A percentile compares a stretch with the other conserved stretches of the same genome.
These are phyloP conservation scores for Bisporella sp. DNA, from an alignment of 2,329 filamentous ascomycete genomes.

Conservation along the genomic window DNA sequence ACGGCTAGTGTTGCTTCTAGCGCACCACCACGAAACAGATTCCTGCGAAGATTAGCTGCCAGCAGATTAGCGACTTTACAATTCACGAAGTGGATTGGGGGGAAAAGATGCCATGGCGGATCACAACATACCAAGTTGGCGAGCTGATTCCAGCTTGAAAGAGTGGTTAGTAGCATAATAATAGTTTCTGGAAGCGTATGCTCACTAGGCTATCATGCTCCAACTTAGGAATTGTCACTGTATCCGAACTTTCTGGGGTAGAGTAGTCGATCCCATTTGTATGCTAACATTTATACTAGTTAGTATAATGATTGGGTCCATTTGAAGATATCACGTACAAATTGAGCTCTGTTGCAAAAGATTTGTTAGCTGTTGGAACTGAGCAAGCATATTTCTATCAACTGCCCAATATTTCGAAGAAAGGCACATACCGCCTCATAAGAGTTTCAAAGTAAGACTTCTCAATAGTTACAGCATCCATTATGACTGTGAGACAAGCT, in stretches of 20 bases:
- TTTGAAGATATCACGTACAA: conserved; percentile 32
- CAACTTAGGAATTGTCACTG: conserved; percentile 48
- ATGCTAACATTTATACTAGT: conserved; percentile 27
- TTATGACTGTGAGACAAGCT: conserved; percentile 9
- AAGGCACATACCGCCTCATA: conserved; percentile 46
- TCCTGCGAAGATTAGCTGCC: conserved; percentile 35
- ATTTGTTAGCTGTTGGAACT: conserved; percentile 11
- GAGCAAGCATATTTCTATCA: background rate
- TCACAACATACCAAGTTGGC: conserved; percentile 46
- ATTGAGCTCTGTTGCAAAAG: conserved; percentile 34
- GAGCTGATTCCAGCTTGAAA: conserved; percentile 26
- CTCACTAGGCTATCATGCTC: conserved; percentile 56
- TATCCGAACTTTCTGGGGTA: conserved; percentile 26
- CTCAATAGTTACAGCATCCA: conserved; percentile 45
- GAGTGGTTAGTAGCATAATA: no score
- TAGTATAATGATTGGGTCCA: background rate
- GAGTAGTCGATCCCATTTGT: conserved; percentile 29
- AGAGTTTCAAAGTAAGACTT: conserved; percentile 55
- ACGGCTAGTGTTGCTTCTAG: conserved; percentile 36
- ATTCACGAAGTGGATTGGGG: background rate
- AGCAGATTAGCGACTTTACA: no score
- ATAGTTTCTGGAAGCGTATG: background rate
- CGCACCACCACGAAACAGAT: conserved; percentile 43
- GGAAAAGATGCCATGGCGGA: background rate
- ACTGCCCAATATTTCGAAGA: no score